Percentiles rank a stretch among this genome's conserved stretches.
phyloP scores from a whole-genome alignment of 371 early-diverging fungal species.

The Syncephalastrum racemosum region DNA sequence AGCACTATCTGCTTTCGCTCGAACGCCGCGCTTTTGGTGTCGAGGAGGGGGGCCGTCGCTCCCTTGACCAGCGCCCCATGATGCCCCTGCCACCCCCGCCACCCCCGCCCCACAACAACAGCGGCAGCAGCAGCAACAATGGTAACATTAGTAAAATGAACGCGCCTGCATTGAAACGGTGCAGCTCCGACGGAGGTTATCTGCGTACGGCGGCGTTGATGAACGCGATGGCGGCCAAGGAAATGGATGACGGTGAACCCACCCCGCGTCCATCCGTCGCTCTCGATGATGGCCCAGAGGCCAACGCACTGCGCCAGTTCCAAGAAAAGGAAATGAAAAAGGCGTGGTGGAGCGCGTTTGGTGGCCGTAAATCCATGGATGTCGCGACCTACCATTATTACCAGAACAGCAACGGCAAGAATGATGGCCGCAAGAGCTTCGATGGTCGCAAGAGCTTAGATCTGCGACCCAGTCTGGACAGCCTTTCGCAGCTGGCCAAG shows the following conservation, averaged over 20 bases:
- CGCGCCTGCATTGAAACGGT: constrained; percentile 29
- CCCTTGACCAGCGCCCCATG: constrained; percentile 5
- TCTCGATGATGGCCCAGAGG: constrained; percentile 27
- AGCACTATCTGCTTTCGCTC: constrained; percentile 39
- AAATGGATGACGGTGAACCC: constrained; percentile 16
- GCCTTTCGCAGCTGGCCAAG: constrained; percentile 23
- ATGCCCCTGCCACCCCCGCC: constrained; percentile 2
- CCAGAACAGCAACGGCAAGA: not conserved
- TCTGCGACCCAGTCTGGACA: constrained; percentile 35
- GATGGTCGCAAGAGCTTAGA: constrained; percentile 33
- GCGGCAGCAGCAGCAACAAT: not conserved
- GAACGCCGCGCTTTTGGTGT: constrained; percentile 39
- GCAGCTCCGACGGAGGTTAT: constrained; percentile 45
- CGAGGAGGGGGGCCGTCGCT: constrained; percentile 9
- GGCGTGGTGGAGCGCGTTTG: constrained; percentile 38
- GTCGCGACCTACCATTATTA: constrained; percentile 17
- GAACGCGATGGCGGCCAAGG: constrained; percentile 42
- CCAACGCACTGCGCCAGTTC: constrained; percentile 29
- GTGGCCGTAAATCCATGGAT: constrained; percentile 31
- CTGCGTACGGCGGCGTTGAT: constrained; percentile 40
- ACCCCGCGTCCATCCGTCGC: constrained; percentile 25
- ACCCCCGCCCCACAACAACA: not conserved
- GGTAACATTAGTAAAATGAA: not conserved
- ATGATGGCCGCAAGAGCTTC: constrained; percentile 10
- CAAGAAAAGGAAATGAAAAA: constrained; percentile 32